These are phyloP conservation scores for Colletotrichum theobromicola DNA, from an alignment of 2,329 filamentous ascomycete genomes.

Conservation along the genomic window DNA sequence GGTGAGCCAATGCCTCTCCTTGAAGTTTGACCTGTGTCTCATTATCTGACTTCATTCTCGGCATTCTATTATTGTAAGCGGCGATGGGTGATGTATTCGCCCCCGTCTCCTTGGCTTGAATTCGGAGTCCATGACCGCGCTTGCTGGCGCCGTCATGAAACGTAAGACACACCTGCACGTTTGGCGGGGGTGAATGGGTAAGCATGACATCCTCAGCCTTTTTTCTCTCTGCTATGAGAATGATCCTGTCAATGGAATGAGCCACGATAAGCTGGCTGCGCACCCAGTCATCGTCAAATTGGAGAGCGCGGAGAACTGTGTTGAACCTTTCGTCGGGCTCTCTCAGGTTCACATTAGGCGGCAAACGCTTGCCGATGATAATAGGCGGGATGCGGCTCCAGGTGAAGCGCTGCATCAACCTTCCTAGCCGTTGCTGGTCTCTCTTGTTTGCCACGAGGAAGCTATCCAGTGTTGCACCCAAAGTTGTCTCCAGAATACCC, in stretches of 20 bases:
- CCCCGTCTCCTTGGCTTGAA: conserved; percentile 2
- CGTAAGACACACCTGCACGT: conserved; percentile 76
- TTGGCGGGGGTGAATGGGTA: conserved; percentile 61
- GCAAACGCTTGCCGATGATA: conserved; percentile 64
- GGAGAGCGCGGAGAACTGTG: conserved; percentile 81
- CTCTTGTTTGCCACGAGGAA: conserved; percentile 83
- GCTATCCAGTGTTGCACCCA: conserved; percentile 72
- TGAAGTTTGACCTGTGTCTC: conserved; percentile 67
- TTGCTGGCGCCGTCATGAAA: conserved; percentile 61
- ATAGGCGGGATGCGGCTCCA: conserved; percentile 56
- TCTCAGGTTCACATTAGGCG: conserved; percentile 64
- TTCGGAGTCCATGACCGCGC: conserved; percentile 22
- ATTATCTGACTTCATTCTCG: conserved; percentile 83
- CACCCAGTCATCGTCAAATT: conserved; percentile 81
- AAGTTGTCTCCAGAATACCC: conserved; percentile 76
- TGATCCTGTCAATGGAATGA: conserved; percentile 80
- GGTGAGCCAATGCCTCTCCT: conserved; percentile 54
- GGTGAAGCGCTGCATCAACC: conserved; percentile 65
- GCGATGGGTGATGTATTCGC: conserved; percentile 44
- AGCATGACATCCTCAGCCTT: conserved; percentile 76
- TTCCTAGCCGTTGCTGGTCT: conserved; percentile 73
- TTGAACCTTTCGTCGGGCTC: conserved; percentile 77
- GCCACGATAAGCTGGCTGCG: conserved; percentile 85
- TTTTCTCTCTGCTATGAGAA: conserved; percentile 72
- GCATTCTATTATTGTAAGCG: conserved; percentile 52